phyloP scores from a whole-genome alignment of 1,284 basidiomycete genomes.

The Leucocoprinus gongylophorus region DNA sequence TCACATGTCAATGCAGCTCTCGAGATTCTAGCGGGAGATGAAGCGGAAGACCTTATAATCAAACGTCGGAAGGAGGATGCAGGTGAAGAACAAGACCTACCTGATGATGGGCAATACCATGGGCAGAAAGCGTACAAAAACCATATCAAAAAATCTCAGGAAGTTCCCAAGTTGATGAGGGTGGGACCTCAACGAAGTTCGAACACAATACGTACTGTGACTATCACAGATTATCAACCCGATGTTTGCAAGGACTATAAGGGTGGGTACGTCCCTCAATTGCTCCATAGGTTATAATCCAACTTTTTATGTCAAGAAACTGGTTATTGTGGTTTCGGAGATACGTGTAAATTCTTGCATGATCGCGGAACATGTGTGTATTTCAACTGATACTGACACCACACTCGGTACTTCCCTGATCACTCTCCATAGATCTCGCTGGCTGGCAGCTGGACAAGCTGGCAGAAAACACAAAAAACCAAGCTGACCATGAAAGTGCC shows the following conservation, averaged over 20 bases:
- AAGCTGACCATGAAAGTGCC: conserved; percentile 54
- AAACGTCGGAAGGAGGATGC: conserved; percentile 49
- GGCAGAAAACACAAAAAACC: conserved; percentile 58
- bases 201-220: conserved; percentile 90
- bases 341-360: conserved; percentile 96
- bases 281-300: conserved; percentile 12
- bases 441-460: conserved; percentile 97
- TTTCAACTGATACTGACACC: conserved; percentile 11
- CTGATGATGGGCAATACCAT: conserved; percentile 84
- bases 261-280: conserved; percentile 44
- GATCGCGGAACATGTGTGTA: conserved; percentile 79
- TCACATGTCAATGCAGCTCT: conserved; percentile 60
- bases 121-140: conserved; percentile 79
- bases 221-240: conserved; percentile 96
- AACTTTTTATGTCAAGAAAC: conserved; percentile 61
- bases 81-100: conserved; percentile 51
- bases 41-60: conserved; percentile 65
- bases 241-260: conserved; percentile 99
- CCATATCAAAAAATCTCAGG: conserved; percentile 77
- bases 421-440: conserved; percentile 64
- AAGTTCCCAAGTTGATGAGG: conserved; percentile 83
- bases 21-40: conserved; percentile 74
- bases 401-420: conserved; percentile 13
- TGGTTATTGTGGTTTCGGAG: conserved; percentile 98
- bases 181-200: conserved; percentile 79